Base-by-base conservation (phyloP, 83 land plant genomes). In the Larix sibirica region DNA sequence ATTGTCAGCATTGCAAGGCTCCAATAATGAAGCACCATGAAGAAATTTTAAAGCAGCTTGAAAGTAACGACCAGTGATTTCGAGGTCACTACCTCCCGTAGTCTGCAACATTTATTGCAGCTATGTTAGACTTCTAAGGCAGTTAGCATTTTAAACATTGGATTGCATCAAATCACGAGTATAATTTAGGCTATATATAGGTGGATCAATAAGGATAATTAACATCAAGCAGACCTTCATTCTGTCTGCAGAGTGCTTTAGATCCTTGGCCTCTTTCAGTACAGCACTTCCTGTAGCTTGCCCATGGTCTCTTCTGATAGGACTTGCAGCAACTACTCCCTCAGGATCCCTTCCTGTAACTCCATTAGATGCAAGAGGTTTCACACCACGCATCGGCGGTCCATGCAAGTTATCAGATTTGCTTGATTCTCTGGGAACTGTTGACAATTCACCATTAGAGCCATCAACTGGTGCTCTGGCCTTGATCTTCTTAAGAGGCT, bases 41-140 rank as follows among this genome's bases (percentile, higher is more conserved):
- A 98, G 91, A 85, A 98, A 98, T 76, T 95, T 92, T 81, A 98
- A 85, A 10, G 97, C 99, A 60, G 99, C 97, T 80, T 91, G 87
- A 75, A 98, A 93, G 79, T 96, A 98, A 64, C 93, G 40, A 50
- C 63, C 64, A 67, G 81, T 90, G 62, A 62, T 90, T 9, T 83
- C 90, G 47, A 62, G 71, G 79, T 70, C 83, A 18, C 58, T 81
- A 61, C 61, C 89, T 17, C 80, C 83, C n/a, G 78, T 90, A 74
- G 83, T 76, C 71, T 81, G 86, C 4, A 83, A 83, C 54, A 83
- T 23, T 78, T 83, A 89, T 3, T 47, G 63, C 74, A 86, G 90
- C 90, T 90, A 87, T 61, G 80, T 84, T 77, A 81, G 84, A 83
- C 84, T 84, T 85, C 31, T 28, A 47, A 65, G 6, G 24, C 12